Base-by-base conservation (phyloP, 495 filamentous ascomycete genomes). In the Amniculicola lignicola region DNA sequence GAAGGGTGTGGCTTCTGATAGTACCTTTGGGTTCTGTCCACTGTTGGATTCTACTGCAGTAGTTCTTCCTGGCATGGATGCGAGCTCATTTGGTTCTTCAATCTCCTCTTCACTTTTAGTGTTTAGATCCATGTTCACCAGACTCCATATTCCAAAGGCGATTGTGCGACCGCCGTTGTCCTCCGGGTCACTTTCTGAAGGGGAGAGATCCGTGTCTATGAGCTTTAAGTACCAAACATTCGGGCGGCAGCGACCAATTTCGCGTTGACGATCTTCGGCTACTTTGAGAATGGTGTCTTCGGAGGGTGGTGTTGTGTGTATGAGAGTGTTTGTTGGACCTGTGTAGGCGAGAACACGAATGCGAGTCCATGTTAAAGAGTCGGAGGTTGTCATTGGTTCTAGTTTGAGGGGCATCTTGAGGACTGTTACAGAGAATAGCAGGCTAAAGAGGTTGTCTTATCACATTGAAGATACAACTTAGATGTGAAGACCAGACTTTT, bases 111-210 rank as follows among this genome's bases (percentile, higher is more conserved):
- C 15, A 4, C 18, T 10, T 16, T 48, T 27, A 3, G 3, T 5
- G 9, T 21, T 27, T 4, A 44, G 22, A 10, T 54, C 41, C 18
- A 38, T 25, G 31, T 54, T 54, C 4, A 25, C 11, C 7, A 22
- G 15, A 36, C 41, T 56, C 52, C 52, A 56, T 1, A 47, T 23
- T n/a, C 42, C 41, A 21, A 56, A 29, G 3, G 52, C 52, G 22
- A 56, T 56, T 9, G 52, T 56, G 12, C 21, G 22, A 6, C 52
- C 52, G 22, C 52, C 33, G 24, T 56, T 56, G 22, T 56, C 52
- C 4, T 33, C 19, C 3, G 52, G 52, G 27, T 56, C 52, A 16
- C 40, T 43, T 3, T 25, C 38, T 3, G n/a, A 14, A 14, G 42
- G 52, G 3, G 29, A 16, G 3, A 56, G 43, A 33, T 48, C 42